Conservation (phyloP, 2,329 filamentous ascomycete genomes). For the Aspergillus eucalypticola region DNA sequence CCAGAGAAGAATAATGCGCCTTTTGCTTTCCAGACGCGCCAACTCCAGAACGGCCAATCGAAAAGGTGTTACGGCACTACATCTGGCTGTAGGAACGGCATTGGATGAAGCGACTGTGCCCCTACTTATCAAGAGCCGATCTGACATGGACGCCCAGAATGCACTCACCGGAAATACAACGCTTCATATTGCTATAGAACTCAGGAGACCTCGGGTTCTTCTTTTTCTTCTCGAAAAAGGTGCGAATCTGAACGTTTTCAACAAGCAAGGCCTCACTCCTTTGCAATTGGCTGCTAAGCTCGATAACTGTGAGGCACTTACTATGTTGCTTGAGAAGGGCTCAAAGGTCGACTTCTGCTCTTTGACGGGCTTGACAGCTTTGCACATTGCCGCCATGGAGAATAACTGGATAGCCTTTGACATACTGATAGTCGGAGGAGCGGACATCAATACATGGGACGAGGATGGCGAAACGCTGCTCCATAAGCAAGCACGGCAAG, state of each 20-base stretch:
- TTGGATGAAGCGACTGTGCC: slow-evolving; percentile 33
- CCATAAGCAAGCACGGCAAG: slow-evolving; percentile 26
- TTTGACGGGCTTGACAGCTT: slow-evolving; percentile 23
- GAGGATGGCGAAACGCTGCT: slow-evolving; percentile 31
- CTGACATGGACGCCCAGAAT: slow-evolving; percentile 29
- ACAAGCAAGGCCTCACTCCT: slow-evolving; percentile 29
- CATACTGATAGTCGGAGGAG: slow-evolving; percentile 30
- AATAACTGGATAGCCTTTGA: slow-evolving; percentile 34
- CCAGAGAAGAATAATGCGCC: slow-evolving; percentile 29
- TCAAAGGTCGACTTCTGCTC: slow-evolving; percentile 28
- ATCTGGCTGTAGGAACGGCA: slow-evolving; percentile 31
- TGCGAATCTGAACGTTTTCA: slow-evolving; percentile 25
- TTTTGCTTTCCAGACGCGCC: slow-evolving; percentile 19
- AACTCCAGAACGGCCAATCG: slow-evolving; percentile 22
- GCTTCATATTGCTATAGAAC: slow-evolving; percentile 30
- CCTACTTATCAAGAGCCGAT: slow-evolving; percentile 27
- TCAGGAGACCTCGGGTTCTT: slow-evolving; percentile 28
- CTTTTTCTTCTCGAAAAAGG: slow-evolving; percentile 33
- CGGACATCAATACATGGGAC: slow-evolving; percentile 35
- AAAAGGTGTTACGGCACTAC: slow-evolving; percentile 25
- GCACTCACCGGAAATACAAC: slow-evolving; percentile 28
- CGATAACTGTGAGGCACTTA: slow-evolving; percentile 34
- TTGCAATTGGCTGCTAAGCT: slow-evolving; percentile 31
- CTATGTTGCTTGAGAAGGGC: slow-evolving; percentile 29
- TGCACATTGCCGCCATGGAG: slow-evolving; percentile 28